Evolutionary conservation across 2,329 filamentous ascomycete genomes (phyloP).

Genomic region (Neoarthrinium moseri): DNA sequence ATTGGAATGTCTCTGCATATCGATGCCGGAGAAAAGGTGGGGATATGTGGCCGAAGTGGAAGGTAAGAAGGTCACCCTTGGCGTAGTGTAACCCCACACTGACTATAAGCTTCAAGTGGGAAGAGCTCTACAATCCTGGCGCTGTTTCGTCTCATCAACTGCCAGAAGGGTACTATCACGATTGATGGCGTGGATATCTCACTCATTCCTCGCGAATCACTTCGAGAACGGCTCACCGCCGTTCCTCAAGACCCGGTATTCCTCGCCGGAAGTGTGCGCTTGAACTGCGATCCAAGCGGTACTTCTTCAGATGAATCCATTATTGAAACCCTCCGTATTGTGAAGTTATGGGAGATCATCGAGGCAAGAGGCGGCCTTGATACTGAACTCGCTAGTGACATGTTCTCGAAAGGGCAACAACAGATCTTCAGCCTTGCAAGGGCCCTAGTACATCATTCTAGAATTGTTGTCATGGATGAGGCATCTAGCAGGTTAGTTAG

Average conservation of each 20-base stretch:
- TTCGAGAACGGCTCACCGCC: conserved; percentile 34
- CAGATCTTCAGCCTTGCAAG: conserved; percentile 51
- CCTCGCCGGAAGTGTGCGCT: conserved; percentile 44
- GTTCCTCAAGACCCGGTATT: conserved; percentile 53
- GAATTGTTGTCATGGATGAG: conserved; percentile 46
- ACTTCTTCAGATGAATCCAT: conserved; percentile 39
- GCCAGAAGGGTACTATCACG: conserved; percentile 27
- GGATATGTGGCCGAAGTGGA: conserved; percentile 35
- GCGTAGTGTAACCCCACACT: background rate
- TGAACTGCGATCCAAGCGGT: conserved; percentile 45
- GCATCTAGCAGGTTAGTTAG: conserved; percentile 31
- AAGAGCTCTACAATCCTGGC: conserved; percentile 43
- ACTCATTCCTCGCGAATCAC: conserved; percentile 16
- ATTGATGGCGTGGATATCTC: conserved; percentile 42
- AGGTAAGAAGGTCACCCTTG: conserved; percentile 7
- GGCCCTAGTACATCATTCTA: conserved; percentile 36
- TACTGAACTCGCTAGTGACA: conserved; percentile 26
- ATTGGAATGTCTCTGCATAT: conserved; percentile 22
- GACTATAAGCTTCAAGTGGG: conserved; percentile 27
- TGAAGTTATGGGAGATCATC: conserved; percentile 42
- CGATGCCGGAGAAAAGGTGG: conserved; percentile 30
- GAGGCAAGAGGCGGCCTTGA: conserved; percentile 37
- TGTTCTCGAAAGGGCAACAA: conserved; percentile 42
- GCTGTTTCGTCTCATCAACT: conserved; percentile 40
- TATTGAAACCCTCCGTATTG: conserved; percentile 41